Evolutionary conservation across 352 stramenopile genomes (phyloP), one percentile per base, ranked within the genome.

Genomic region (Globisporangium rhizosaccharum): DNA sequence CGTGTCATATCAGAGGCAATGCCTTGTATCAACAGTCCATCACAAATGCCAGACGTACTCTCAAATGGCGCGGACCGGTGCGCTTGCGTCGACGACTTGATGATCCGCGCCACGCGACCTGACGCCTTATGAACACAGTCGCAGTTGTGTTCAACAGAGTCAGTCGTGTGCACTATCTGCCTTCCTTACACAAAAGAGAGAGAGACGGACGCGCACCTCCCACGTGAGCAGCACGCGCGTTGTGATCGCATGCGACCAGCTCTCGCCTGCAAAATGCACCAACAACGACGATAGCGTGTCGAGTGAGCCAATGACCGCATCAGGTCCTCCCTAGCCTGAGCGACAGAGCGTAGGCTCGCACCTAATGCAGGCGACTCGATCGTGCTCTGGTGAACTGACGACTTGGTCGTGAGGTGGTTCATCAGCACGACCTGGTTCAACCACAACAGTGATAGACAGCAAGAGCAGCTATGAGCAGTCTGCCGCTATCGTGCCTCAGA

Each of bases 351-450:
- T 33, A 33, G 28, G 28, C 11, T 28, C 56, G 26, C 42, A 76
- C 70, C 71, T 9, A 79, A 60, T 42, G 68, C 64, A 51, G 63
- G 76, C 14, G 67, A n/a, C 42, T 69, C 65, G 47, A 50, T 51
- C 1, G 45, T 45, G 26, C 55, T 62, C 39, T 42, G 47, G 44
- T 58, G 54, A 2, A 51, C 50, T 0, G 61, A 70, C 3, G 68
- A 68, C 53, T 79, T 82, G 26, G 74, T 87, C 1, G 85, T 94
- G 15, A 91, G 68, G 50, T 94, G 83, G 33, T 92, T 94, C 18
- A 77, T 71, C 17, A 92, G 8, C 12, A 92, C 30, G 1, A 90
- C 60, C 84, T 92, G 33, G 7, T 12, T 39, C 33, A 39, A 10
- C 5, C 33, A 8, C 33, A 1, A 0, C 28, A 33, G 28, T 6